Conservation (phyloP, 768 basidiomycete genomes). For the Naematelia encephala region DNA sequence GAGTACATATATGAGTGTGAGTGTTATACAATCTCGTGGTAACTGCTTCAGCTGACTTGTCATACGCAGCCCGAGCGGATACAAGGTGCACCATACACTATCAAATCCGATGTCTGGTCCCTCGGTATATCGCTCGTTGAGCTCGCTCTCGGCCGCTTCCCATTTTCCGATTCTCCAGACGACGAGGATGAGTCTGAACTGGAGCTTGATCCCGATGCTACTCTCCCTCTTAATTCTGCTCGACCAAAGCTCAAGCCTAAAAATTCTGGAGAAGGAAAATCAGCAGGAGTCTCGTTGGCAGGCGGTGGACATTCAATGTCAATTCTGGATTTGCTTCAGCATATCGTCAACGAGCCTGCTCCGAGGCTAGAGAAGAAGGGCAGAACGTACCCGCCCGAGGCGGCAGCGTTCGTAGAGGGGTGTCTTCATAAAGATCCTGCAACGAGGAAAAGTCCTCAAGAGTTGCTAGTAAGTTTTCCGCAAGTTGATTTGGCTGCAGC, state of each 20-base stretch:
- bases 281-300: conserved; percentile 85
- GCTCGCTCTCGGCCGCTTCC: conserved; percentile 93
- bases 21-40: conserved; percentile 23
- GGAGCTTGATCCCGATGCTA: conserved; percentile 37
- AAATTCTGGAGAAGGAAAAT: conserved; percentile 59
- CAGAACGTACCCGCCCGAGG: conserved; percentile 67
- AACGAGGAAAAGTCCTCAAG: conserved; percentile 76
- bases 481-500: not conserved
- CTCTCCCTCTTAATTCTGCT: conserved; percentile 30
- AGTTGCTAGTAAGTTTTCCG: conserved; percentile 56
- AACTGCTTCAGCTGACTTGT: conserved; percentile 3
- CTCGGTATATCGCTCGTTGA: conserved; percentile 96
- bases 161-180: conserved; percentile 63
- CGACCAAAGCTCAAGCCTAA: conserved; percentile 31
- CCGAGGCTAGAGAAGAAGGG: conserved; percentile 67
- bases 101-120: conserved; percentile 99
- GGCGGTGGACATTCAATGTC: conserved; percentile 98
- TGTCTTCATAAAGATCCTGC: conserved; percentile 90
- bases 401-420: conserved; percentile 80
- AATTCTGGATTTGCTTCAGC: conserved; percentile 91
- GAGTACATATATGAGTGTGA: conserved; percentile 97
- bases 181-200: conserved; percentile 15
- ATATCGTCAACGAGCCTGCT: conserved; percentile 98
- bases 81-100: conserved; percentile 95
- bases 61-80: conserved; percentile 88